phyloP scores from a whole-genome alignment of 1,284 basidiomycete genomes.

The Phlebopus sp. region DNA sequence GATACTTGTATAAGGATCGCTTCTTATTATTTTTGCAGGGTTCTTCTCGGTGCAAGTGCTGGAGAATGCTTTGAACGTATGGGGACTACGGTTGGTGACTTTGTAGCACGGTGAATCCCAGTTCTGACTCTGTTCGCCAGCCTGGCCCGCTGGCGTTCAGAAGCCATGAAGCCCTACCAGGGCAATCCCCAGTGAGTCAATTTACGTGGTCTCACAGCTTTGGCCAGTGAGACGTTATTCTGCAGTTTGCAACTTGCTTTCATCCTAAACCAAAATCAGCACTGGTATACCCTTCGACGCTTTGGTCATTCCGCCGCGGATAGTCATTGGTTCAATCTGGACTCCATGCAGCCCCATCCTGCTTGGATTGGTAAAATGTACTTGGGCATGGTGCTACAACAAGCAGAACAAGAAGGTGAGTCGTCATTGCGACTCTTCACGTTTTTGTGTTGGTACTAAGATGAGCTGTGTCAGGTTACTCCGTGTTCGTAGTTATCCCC shows the following conservation, averaged over 20 bases:
- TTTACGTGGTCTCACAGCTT: slow-evolving; percentile 6
- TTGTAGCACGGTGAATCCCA: slow-evolving; percentile 3
- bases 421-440: background rate
- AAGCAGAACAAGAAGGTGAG: slow-evolving; percentile 81
- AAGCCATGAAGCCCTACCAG: slow-evolving; percentile 77
- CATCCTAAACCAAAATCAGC: slow-evolving; percentile 82
- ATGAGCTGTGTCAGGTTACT: slow-evolving; percentile 63
- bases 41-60: slow-evolving; percentile 87
- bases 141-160: slow-evolving; percentile 82
- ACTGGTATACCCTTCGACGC: slow-evolving; percentile 87
- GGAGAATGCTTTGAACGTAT: slow-evolving; percentile 79
- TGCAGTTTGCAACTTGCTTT: slow-evolving; percentile 80
- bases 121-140: slow-evolving; percentile 29
- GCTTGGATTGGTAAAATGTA: slow-evolving; percentile 85
- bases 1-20: background rate
- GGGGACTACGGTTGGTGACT: slow-evolving; percentile 66
- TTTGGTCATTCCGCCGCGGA: slow-evolving; percentile 61
- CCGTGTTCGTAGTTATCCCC: slow-evolving; percentile 78
- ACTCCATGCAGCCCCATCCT: slow-evolving; percentile 71
- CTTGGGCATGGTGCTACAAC: slow-evolving; percentile 82
- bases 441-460: slow-evolving; percentile 1
- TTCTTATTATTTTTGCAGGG: slow-evolving; percentile 41
- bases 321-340: slow-evolving; percentile 89
- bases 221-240: slow-evolving; percentile 8
- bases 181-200: slow-evolving; percentile 69